phyloP scores from a whole-genome alignment of 2,329 filamentous ascomycete genomes.

The Diaporthe velutina region DNA sequence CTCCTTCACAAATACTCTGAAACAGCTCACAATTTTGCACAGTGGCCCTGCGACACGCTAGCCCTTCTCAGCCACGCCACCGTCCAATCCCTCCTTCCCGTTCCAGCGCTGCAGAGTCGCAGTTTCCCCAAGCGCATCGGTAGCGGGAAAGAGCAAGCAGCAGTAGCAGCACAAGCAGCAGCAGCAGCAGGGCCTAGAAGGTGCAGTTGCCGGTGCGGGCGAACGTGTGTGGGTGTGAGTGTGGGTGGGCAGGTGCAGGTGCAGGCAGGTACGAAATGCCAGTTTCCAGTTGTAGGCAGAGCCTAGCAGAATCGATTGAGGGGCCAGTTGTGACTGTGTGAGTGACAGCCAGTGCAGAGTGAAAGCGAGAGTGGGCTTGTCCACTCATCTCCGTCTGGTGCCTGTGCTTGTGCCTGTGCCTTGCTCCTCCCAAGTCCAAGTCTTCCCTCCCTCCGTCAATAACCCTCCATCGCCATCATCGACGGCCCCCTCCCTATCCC shows the following conservation, averaged over 20 bases:
- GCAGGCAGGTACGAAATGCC: not conserved
- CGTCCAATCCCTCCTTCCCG: conserved; percentile 30
- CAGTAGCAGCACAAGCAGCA: too few species aligned
- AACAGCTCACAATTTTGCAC: conserved; percentile 35
- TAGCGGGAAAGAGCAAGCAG: conserved; percentile 14
- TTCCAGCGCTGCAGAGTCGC: conserved; percentile 13
- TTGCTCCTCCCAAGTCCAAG: not conserved
- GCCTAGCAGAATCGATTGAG: not conserved
- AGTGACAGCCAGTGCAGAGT: conserved; percentile 1
- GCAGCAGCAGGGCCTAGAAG: conserved; percentile 3
- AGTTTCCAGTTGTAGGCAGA: not conserved
- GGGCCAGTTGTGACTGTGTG: conserved; percentile 11
- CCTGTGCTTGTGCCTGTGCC: conserved; percentile 25
- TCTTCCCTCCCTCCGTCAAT: conserved; percentile 20
- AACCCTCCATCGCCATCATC: conserved; percentile 22
- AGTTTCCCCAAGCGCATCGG: conserved; percentile 15
- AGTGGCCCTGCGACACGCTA: conserved; percentile 31
- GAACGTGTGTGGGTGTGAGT: not conserved
- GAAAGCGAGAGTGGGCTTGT: conserved; percentile 26
- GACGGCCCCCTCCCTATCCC: not conserved
- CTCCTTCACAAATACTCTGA: conserved; percentile 28
- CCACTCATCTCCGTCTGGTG: conserved; percentile 31
- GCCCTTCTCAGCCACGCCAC: conserved; percentile 34
- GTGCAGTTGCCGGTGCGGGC: not conserved
- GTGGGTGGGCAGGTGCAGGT: conserved; percentile 2